phyloP scores from a whole-genome alignment of 257 asterid genomes.

The Solanum medicagineum region DNA sequence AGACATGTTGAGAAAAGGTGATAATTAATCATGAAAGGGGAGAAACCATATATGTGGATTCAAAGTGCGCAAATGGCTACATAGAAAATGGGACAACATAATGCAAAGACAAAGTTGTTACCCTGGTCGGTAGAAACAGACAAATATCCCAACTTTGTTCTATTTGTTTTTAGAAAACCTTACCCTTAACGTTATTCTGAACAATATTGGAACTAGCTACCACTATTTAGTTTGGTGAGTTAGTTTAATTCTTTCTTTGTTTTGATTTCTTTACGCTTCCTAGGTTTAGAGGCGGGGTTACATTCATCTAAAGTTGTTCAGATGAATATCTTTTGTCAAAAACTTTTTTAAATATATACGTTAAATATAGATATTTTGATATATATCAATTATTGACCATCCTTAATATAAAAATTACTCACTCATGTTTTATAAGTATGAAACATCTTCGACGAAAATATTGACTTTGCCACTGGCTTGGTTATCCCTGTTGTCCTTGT shows the following conservation, averaged over 20 bases:
- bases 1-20: neutral
- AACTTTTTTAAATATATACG: too few relatives aligned
- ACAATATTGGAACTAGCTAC: neutral
- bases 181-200: neutral
- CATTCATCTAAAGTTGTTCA: too few relatives aligned
- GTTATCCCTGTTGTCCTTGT: neutral
- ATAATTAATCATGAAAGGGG: neutral
- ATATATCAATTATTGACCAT: too few relatives aligned
- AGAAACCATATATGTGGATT: neutral
- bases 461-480: too few relatives aligned
- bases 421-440: too few relatives aligned
- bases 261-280: neutral
- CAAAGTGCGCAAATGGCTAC: neutral
- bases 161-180: neutral
- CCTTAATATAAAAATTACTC: too few relatives aligned
- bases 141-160: slow-evolving; percentile 25
- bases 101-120: slow-evolving; percentile 35
- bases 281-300: neutral
- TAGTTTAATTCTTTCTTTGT: neutral
- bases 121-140: slow-evolving; percentile 38
- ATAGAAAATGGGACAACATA: neutral
- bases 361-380: too few relatives aligned
- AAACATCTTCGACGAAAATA: too few relatives aligned
- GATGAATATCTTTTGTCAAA: too few relatives aligned
- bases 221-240: neutral